These are phyloP conservation scores for Viola pubescens DNA, from an alignment of 441 rosid genomes.

Conservation along the genomic window DNA sequence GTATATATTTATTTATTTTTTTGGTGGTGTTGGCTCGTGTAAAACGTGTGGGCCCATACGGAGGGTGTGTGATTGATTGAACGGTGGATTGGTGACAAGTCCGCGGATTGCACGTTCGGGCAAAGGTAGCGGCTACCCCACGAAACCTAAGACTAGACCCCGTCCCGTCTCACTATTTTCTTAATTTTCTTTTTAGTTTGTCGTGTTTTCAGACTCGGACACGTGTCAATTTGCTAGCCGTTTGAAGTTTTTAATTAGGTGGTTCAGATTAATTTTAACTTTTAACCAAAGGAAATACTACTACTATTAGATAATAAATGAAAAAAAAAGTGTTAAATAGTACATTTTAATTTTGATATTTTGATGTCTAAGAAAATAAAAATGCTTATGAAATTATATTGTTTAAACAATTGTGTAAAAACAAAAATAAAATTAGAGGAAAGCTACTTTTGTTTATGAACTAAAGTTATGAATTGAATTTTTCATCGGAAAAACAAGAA, in stretches of 20 bases:
- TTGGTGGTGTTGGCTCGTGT: conserved; percentile 11
- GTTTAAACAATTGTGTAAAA: too few relatives aligned
- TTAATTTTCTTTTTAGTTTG: background rate
- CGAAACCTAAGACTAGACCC: conserved; percentile 22
- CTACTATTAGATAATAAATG: too few relatives aligned
- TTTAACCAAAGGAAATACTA: too few relatives aligned
- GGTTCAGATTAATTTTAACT: too few relatives aligned
- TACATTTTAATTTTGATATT: too few relatives aligned
- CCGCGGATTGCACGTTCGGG: conserved; percentile 12
- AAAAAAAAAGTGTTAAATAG: too few relatives aligned
- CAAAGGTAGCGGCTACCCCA: conserved; percentile 27
- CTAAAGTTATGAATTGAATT: too few relatives aligned
- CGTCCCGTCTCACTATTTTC: conserved; percentile 24
- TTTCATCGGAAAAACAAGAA: too few relatives aligned
- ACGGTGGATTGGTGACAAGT: conserved; percentile 19
- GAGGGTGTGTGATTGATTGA: conserved; percentile 23
- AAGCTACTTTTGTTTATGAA: too few relatives aligned
- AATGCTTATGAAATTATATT: too few relatives aligned
- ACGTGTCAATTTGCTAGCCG: conserved; percentile 1
- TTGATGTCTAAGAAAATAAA: too few relatives aligned
- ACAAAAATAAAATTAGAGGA: too few relatives aligned
- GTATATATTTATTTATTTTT: background rate
- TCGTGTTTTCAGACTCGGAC: background rate
- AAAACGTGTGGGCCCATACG: conserved; percentile 21
- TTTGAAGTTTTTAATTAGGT: background rate